Evolutionary conservation across 441 rosid genomes (phyloP).

Genomic region (Euphorbia celastroides): DNA sequence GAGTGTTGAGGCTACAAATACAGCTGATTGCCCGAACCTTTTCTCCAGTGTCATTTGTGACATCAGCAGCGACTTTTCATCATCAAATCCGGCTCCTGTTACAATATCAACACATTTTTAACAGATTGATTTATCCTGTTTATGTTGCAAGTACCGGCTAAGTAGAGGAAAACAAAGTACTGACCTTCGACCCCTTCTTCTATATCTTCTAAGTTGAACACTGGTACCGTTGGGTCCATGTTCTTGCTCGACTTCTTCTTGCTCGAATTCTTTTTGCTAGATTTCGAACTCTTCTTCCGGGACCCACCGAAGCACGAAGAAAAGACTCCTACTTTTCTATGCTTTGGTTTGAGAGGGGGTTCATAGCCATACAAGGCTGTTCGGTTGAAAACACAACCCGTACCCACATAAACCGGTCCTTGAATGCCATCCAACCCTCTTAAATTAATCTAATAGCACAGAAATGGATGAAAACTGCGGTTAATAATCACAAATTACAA

Average conservation of each 20-base stretch:
- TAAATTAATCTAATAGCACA: constrained; percentile 37
- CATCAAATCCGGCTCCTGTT: constrained; percentile 94
- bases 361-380: constrained; percentile 59
- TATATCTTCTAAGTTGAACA: constrained; percentile 48
- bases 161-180: not conserved
- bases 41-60: constrained; percentile 98
- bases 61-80: constrained; percentile 93
- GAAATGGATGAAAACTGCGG: not conserved
- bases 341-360: constrained; percentile 52
- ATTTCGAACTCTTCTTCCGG: constrained; percentile 36
- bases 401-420: constrained; percentile 63
- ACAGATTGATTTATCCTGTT: too few relatives aligned
- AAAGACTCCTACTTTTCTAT: constrained; percentile 35
- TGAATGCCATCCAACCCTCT: constrained; percentile 56
- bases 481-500: not conserved
- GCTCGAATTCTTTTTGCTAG: constrained; percentile 33
- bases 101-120: too few relatives aligned
- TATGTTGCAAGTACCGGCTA: too few relatives aligned
- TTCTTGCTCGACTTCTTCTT: constrained; percentile 46
- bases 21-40: constrained; percentile 93
- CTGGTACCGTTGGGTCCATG: constrained; percentile 47
- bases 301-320: constrained; percentile 48
- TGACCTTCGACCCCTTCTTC: constrained; percentile 63
- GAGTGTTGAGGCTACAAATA: constrained; percentile 92
- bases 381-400: constrained; percentile 53